A percentile compares a stretch with the other conserved stretches of the same genome.
Conservation (phyloP, 2,329 filamentous ascomycete genomes). For the Aureobasidium namibiae region DNA sequence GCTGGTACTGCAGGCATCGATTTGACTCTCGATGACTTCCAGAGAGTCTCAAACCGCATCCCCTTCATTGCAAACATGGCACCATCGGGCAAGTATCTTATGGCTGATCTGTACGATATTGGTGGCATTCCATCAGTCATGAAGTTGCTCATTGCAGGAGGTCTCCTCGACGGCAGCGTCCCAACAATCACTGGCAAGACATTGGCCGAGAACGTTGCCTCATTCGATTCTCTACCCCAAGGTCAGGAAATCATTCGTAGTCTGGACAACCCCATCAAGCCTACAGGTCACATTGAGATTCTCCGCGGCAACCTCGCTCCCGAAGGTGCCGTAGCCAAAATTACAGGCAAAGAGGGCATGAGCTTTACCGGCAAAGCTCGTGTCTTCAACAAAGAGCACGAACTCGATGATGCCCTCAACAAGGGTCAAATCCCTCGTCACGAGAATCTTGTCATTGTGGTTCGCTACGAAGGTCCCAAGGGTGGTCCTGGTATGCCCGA, state of each 20-base stretch:
- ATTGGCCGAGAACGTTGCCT: constrained; percentile 69
- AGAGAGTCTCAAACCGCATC: constrained; percentile 71
- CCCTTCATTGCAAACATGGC: constrained; percentile 81
- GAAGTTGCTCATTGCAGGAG: constrained; percentile 71
- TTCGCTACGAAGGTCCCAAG: constrained; percentile 79
- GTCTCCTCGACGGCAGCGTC: constrained; percentile 67
- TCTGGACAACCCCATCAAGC: constrained; percentile 75
- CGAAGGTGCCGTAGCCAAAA: constrained; percentile 85
- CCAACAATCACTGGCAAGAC: constrained; percentile 79
- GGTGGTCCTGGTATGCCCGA: constrained; percentile 68
- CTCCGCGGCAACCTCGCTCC: constrained; percentile 82
- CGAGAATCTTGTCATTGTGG: constrained; percentile 81
- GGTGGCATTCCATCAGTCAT: constrained; percentile 80
- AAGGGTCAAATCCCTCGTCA: constrained; percentile 60
- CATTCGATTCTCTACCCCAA: constrained; percentile 67
- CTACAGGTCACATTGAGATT: constrained; percentile 80
- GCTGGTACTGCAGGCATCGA: constrained; percentile 73
- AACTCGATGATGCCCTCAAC: constrained; percentile 67
- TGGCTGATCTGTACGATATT: constrained; percentile 80
- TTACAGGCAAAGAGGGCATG: constrained; percentile 89
- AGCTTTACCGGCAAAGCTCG: constrained; percentile 71
- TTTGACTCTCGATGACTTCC: constrained; percentile 73
- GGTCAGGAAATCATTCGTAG: constrained; percentile 78
- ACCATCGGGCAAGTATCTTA: constrained; percentile 74
- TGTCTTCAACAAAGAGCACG: constrained; percentile 79